Percentiles rank a stretch among this genome's conserved stretches.
These are phyloP conservation scores for Tuber melanosporum DNA, from an alignment of 495 filamentous ascomycete genomes.

Conservation along the genomic window DNA sequence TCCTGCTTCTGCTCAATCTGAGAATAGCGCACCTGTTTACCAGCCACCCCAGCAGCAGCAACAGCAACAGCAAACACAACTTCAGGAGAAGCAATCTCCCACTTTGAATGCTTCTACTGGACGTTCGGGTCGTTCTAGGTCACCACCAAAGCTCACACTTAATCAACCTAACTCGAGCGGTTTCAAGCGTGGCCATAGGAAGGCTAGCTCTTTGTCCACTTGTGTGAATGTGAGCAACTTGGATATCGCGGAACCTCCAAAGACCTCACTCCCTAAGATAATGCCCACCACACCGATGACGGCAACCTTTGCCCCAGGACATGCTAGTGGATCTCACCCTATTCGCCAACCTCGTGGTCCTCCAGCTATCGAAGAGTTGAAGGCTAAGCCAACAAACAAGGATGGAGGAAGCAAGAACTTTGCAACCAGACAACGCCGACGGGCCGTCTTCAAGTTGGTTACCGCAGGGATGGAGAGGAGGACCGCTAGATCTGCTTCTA, in stretches of 20 bases:
- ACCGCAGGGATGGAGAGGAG: constrained; percentile 85
- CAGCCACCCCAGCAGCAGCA: constrained; percentile 33
- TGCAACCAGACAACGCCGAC: constrained; percentile 82
- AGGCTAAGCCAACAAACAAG: constrained; percentile 82
- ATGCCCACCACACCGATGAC: constrained; percentile 76
- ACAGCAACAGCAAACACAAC: constrained; percentile 37
- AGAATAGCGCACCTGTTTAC: constrained; percentile 6
- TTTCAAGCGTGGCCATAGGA: constrained; percentile 89
- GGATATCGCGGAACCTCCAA: constrained; percentile 52
- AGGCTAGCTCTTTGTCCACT: constrained; percentile 71
- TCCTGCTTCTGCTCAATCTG: constrained; percentile 10
- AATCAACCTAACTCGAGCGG: constrained; percentile 46
- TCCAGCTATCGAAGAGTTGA: constrained; percentile 84
- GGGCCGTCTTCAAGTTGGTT: constrained; percentile 83
- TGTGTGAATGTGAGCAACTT: constrained; percentile 54
- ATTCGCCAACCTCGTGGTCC: constrained; percentile 89
- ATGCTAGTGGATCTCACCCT: constrained; percentile 88
- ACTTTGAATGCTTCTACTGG: constrained; percentile 40
- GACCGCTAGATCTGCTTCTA: constrained; percentile 53
- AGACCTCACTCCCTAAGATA: constrained; percentile 63
- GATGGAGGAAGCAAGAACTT: constrained; percentile 99
- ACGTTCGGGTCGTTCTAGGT: constrained; percentile 44
- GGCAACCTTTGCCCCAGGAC: constrained; percentile 87
- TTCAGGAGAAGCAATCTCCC: constrained; percentile 44
- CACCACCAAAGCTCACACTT: constrained; percentile 53